Evolutionary conservation across 768 basidiomycete species (phyloP).

Genomic region (Dacryopinax primogenitus): DNA sequence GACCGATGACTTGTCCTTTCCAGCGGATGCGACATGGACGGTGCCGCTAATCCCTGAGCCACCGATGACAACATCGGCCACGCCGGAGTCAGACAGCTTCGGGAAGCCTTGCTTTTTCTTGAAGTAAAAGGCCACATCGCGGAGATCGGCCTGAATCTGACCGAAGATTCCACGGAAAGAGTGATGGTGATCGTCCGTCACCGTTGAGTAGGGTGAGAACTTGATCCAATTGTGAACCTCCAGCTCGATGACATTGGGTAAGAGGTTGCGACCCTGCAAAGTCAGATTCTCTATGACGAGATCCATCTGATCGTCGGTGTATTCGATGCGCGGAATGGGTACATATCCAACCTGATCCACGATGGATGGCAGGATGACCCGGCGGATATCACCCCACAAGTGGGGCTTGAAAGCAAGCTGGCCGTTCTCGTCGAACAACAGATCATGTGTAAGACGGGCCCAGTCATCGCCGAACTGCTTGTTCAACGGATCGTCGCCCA

Average conservation of each 20-base stretch:
- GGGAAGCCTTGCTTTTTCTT: slow-evolving; percentile 71
- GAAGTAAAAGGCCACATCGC: slow-evolving; percentile 87
- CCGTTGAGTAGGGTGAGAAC: slow-evolving; percentile 62
- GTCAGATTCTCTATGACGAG: slow-evolving; percentile 89
- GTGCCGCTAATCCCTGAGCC: slow-evolving; percentile 67
- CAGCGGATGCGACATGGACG: slow-evolving; percentile 41
- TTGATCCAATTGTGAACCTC: slow-evolving; percentile 73
- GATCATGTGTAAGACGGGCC: slow-evolving; percentile 63
- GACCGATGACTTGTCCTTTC: slow-evolving; percentile 52
- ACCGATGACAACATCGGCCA: slow-evolving; percentile 78
- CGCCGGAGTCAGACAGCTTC: slow-evolving; percentile 45
- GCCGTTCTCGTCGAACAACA: slow-evolving; percentile 70
- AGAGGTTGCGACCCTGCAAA: slow-evolving; percentile 73
- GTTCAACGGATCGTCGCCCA: slow-evolving; percentile 78
- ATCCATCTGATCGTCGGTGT: slow-evolving; percentile 74
- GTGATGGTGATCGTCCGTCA: slow-evolving; percentile 50
- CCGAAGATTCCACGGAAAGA: slow-evolving; percentile 59
- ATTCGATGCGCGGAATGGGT: slow-evolving; percentile 89
- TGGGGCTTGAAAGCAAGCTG: slow-evolving; percentile 72
- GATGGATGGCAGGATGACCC: slow-evolving; percentile 65
- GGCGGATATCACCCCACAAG: slow-evolving; percentile 77
- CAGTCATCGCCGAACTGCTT: slow-evolving; percentile 69
- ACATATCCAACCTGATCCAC: slow-evolving; percentile 32
- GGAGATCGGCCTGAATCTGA: slow-evolving; percentile 89
- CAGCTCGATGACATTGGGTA: slow-evolving; percentile 44